phyloP scores from a whole-genome alignment of 1,284 basidiomycete species.

The Wallemia ichthyophaga region DNA sequence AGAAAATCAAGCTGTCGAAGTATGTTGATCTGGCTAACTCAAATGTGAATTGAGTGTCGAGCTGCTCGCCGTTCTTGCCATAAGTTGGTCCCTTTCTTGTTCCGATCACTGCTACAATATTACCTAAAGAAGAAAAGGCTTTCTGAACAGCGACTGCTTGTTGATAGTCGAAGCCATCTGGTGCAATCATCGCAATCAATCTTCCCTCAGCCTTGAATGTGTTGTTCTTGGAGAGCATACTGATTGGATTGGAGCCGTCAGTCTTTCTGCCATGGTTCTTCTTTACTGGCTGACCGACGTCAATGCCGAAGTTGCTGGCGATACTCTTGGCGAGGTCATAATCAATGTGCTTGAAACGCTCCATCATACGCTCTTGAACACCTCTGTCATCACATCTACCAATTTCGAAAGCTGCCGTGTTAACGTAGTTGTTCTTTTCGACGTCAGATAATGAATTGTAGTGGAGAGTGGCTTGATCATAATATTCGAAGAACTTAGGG shows the following conservation, averaged over 20 bases:
- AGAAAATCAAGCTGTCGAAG: slow-evolving; percentile 44
- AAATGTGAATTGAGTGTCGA: slow-evolving; percentile 33
- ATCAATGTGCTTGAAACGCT: slow-evolving; percentile 35
- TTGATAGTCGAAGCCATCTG: slow-evolving; percentile 34
- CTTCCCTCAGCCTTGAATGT: slow-evolving; percentile 24
- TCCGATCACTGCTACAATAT: slow-evolving; percentile 35
- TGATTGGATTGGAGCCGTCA: slow-evolving; percentile 15
- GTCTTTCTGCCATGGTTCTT: slow-evolving; percentile 28
- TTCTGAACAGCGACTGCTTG: slow-evolving; percentile 29
- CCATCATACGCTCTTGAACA: slow-evolving; percentile 34
- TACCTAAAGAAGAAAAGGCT: slow-evolving; percentile 23
- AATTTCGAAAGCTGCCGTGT: slow-evolving; percentile 43
- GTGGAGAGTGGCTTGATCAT: slow-evolving; percentile 22
- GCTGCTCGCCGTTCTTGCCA: slow-evolving; percentile 12
- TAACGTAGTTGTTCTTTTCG: slow-evolving; percentile 35
- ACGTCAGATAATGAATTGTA: slow-evolving; percentile 36
- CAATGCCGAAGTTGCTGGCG: slow-evolving; percentile 30
- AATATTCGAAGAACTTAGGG: slow-evolving; percentile 41
- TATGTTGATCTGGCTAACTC: slow-evolving; percentile 45
- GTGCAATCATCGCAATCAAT: slow-evolving; percentile 34
- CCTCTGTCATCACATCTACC: slow-evolving; percentile 40
- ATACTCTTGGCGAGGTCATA: slow-evolving; percentile 33
- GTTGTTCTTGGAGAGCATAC: slow-evolving; percentile 5
- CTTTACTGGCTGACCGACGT: slow-evolving; percentile 19
- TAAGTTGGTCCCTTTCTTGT: slow-evolving; percentile 26